phyloP scores from a whole-genome alignment of 164 flowering plant genomes.

The Pachysandra terminalis region DNA sequence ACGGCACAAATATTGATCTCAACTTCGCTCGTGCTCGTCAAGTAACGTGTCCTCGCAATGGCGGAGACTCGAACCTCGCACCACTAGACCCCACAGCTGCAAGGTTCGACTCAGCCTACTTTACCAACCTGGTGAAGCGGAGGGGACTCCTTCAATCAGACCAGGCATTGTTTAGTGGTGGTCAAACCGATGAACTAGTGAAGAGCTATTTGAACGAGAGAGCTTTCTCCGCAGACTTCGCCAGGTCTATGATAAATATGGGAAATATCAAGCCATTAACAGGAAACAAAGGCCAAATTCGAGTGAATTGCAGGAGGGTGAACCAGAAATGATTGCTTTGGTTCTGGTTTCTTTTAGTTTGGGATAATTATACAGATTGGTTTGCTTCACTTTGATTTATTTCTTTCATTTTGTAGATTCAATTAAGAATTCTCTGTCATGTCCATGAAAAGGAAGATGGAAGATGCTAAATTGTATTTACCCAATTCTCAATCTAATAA shows the following conservation, averaged over 20 bases:
- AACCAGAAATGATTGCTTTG: no score
- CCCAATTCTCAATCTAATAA: no score
- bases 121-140: neutral
- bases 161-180: neutral
- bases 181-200: neutral
- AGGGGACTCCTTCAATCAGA: neutral
- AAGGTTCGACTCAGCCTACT: neutral
- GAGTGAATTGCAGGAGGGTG: neutral
- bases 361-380: no score
- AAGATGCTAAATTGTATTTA: no score
- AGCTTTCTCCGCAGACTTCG: neutral
- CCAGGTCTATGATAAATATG: neutral
- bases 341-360: no score
- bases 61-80: conserved; percentile 6
- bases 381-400: no score
- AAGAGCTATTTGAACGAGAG: neutral
- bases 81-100: neutral
- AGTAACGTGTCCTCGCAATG: conserved; percentile 9
- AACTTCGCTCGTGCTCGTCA: conserved; percentile 13
- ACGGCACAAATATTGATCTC: conserved; percentile 13
- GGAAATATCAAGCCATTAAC: neutral
- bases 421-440: no score
- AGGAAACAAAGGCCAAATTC: neutral
- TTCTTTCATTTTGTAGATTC: no score
- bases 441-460: no score